Conservation (phyloP, 139 green algal species). For the Chlamydomonas sphaeroides region DNA sequence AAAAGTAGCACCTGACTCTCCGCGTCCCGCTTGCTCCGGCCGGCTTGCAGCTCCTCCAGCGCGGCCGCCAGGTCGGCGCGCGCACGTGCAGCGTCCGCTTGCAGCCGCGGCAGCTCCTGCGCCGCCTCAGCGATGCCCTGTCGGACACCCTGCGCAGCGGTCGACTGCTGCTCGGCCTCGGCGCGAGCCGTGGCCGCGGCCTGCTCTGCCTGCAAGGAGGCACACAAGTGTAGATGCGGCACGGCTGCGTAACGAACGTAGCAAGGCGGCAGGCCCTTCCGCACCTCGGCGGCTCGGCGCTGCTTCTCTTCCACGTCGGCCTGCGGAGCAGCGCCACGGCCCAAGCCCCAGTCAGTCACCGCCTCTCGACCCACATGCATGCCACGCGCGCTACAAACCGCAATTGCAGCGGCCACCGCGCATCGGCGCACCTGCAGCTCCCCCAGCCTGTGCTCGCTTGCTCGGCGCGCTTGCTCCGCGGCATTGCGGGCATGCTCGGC, state of each 20-base stretch:
- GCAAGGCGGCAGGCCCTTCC: too few species aligned
- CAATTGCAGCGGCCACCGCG: too few species aligned
- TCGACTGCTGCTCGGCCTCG: not conserved
- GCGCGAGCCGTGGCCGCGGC: not conserved
- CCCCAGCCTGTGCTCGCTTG: conserved; percentile 15
- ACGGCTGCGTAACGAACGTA: too few species aligned
- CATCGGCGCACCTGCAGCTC: conserved; percentile 7
- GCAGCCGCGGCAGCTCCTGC: conserved; percentile 7
- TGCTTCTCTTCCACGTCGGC: too few species aligned
- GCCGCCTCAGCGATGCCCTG: not conserved
- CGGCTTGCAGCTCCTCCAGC: conserved; percentile 28
- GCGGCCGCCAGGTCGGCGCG: conserved; percentile 26
- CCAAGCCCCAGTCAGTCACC: too few species aligned
- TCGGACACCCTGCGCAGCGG: not conserved
- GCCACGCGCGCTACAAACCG: too few species aligned
- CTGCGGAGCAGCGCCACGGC: too few species aligned
- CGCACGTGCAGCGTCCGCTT: conserved; percentile 18
- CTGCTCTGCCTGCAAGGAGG: conserved; percentile 22
- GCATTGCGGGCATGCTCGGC: not conserved
- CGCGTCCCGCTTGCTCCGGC: too few species aligned
- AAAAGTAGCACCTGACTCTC: too few species aligned
- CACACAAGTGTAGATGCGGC: too few species aligned
- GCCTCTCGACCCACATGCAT: too few species aligned
- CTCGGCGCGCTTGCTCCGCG: not conserved
- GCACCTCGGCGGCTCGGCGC: too few species aligned